A percentile compares a stretch with the other conserved stretches of the same genome.
These are phyloP conservation scores for Plectosphaerella cucumerina DNA, from an alignment of 2,329 filamentous ascomycete genomes.

Conservation along the genomic window DNA sequence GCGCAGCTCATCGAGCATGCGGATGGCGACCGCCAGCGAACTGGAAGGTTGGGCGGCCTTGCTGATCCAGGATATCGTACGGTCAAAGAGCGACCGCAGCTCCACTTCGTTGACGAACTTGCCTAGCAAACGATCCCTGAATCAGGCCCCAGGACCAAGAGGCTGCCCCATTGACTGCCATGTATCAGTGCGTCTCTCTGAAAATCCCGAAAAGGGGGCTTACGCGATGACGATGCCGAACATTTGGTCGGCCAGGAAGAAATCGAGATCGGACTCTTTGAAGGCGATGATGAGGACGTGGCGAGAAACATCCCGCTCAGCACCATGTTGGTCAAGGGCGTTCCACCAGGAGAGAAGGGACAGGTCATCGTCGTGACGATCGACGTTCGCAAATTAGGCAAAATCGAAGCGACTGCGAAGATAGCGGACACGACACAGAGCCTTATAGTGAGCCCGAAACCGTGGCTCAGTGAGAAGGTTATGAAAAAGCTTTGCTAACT, in stretches of 20 bases:
- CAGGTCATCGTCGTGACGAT: no score
- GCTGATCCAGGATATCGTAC: conserved; percentile 73
- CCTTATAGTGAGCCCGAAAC: no score
- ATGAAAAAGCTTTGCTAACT: no score
- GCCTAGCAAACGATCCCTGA: conserved; percentile 59
- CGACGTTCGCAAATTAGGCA: no score
- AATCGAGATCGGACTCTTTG: no score
- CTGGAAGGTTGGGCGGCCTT: conserved; percentile 69
- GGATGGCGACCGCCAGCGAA: conserved; percentile 67
- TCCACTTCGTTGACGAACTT: conserved; percentile 50
- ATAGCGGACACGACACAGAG: no score
- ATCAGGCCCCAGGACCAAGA: conserved; percentile 83
- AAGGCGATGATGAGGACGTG: no score
- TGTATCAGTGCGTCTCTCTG: background rate
- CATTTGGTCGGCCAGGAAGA: conserved; percentile 96
- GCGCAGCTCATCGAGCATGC: conserved; percentile 61
- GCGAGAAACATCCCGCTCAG: no score
- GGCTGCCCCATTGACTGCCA: conserved; percentile 88
- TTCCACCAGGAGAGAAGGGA: no score
- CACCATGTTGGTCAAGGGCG: no score
- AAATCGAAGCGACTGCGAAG: no score
- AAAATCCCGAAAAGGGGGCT: conserved; percentile 35
- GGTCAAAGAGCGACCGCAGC: conserved; percentile 59
- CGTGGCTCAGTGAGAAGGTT: no score
- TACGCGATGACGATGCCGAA: conserved; percentile 92